Conservation (phyloP, 1,139 yeast genomes). For the Chernovozyma aurita region DNA sequence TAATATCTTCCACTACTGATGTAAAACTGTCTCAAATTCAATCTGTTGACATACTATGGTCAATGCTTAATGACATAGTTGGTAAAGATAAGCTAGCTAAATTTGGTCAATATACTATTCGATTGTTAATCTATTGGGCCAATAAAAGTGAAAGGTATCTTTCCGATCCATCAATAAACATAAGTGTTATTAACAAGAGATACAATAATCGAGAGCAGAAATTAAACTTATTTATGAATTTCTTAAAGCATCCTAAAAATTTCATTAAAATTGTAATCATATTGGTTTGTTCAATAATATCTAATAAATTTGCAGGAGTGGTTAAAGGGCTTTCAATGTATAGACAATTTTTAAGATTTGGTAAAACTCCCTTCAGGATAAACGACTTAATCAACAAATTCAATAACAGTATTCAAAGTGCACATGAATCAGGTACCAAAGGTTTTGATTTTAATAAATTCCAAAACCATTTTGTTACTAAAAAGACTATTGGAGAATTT, state of each 20-base stretch:
- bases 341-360: conserved; percentile 68
- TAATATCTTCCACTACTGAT: too few relatives aligned
- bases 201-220: conserved; percentile 33
- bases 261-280: conserved; percentile 34
- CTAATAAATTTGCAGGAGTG: conserved; percentile 40
- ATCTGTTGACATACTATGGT: conserved; percentile 43
- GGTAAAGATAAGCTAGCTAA: conserved; percentile 75
- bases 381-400: conserved; percentile 17
- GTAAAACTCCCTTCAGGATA: conserved; percentile 63
- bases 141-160: conserved; percentile 32
- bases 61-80: conserved; percentile 47
- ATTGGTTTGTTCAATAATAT: conserved; percentile 26
- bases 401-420: conserved; percentile 10
- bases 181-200: conserved; percentile 23
- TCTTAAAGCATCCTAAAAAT: conserved; percentile 39
- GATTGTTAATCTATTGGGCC: conserved; percentile 50
- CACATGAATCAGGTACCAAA: conserved; percentile 2
- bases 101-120: conserved; percentile 53
- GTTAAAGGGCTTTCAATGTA: conserved; percentile 52
- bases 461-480: conserved; percentile 28
- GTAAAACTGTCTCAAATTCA: conserved; percentile 5
- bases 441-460: conserved; percentile 9
- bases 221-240: conserved; percentile 31
- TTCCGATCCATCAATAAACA: conserved; percentile 32
- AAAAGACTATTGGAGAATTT: conserved; percentile 42